Conservation (phyloP, 768 basidiomycete genomes). For the Auriculariales sp. region DNA sequence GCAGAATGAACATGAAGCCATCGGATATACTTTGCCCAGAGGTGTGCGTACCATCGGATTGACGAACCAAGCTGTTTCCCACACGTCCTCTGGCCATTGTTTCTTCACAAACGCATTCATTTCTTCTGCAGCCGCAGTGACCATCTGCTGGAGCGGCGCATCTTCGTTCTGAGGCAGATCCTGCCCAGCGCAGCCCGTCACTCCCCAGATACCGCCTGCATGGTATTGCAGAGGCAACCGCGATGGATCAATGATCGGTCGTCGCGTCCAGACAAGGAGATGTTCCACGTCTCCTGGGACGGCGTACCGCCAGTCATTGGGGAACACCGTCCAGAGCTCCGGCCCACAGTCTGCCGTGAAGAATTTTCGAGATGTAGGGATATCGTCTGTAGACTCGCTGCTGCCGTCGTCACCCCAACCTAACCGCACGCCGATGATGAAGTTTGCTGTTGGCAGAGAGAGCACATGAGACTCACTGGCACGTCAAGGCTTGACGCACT, state of each 20-base stretch:
- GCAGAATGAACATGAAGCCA: conserved; percentile 5
- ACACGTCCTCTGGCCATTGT: conserved; percentile 55
- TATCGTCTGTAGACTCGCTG: too few species aligned
- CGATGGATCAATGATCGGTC: conserved; percentile 53
- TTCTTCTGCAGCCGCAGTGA: conserved; percentile 31
- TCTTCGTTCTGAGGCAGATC: conserved; percentile 36
- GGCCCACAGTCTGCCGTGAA: conserved; percentile 50
- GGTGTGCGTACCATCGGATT: conserved; percentile 58
- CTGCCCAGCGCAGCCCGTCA: conserved; percentile 38
- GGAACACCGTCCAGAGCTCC: conserved; percentile 51
- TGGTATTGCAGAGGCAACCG: conserved; percentile 24
- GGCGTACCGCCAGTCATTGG: conserved; percentile 85
- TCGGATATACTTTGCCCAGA: neutral
- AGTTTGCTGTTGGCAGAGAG: too few species aligned
- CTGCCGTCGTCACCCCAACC: conserved; percentile 41
- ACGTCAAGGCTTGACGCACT: too few species aligned
- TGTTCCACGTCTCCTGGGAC: conserved; percentile 67
- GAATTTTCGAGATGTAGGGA: too few species aligned
- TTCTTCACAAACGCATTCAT: conserved; percentile 48
- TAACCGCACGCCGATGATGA: conserved; percentile 50
- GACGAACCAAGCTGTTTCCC: conserved; percentile 89
- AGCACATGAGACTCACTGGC: too few species aligned
- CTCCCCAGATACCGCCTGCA: conserved; percentile 58
- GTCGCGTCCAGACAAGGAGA: conserved; percentile 59
- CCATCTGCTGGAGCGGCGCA: conserved; percentile 1